Evolutionary conservation across 176 grass and related monocot genomes (phyloP).

Genomic region (Rhynchospora breviuscula): DNA sequence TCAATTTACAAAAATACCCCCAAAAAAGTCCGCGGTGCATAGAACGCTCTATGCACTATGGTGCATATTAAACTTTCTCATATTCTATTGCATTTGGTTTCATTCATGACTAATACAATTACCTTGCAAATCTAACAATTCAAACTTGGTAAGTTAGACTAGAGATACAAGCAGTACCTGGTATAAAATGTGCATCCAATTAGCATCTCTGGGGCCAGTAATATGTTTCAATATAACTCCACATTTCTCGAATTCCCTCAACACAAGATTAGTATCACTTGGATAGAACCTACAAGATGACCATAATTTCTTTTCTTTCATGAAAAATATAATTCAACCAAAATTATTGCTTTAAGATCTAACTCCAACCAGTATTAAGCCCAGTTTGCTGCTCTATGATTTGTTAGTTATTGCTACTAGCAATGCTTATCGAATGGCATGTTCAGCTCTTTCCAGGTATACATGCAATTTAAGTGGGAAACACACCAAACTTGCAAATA

Average conservation of each 20-base stretch:
- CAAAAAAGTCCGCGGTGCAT: too few species aligned
- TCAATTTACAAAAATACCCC: too few species aligned
- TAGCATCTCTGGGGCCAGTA: slow-evolving; percentile 61
- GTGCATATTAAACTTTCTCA: too few species aligned
- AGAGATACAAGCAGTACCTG: slow-evolving; percentile 40
- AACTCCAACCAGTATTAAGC: background rate
- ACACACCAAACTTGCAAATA: background rate
- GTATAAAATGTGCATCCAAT: slow-evolving; percentile 94
- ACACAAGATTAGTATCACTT: slow-evolving; percentile 65
- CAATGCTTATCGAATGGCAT: background rate
- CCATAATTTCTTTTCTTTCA: background rate
- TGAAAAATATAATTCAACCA: slow-evolving; percentile 3
- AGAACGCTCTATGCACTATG: too few species aligned
- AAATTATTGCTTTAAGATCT: background rate
- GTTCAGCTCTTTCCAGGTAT: background rate
- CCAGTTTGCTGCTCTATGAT: background rate
- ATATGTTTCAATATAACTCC: slow-evolving; percentile 81
- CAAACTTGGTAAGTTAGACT: background rate
- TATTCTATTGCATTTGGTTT: background rate
- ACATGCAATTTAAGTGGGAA: background rate
- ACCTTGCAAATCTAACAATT: background rate
- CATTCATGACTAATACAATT: background rate
- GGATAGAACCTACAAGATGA: slow-evolving; percentile 46
- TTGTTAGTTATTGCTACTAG: background rate
- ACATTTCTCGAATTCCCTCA: slow-evolving; percentile 86